Conservation (phyloP, 352 stramenopile genomes). For the Phytophthora tubulina region DNA sequence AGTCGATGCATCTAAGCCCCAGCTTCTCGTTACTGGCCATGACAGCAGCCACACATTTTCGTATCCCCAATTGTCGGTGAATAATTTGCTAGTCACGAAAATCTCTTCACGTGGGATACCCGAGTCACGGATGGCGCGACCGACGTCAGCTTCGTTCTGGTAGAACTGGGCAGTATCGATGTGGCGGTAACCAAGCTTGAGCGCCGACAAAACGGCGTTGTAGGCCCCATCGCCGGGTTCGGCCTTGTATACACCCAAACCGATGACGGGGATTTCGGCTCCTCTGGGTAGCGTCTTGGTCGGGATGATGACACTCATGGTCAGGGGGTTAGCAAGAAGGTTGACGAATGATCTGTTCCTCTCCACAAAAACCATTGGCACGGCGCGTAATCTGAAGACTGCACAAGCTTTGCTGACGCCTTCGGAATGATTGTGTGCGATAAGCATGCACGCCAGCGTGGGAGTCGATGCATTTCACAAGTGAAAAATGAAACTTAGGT, state of each 20-base stretch:
- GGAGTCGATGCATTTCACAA: not conserved
- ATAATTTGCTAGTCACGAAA: slow-evolving; percentile 88
- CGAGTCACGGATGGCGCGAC: slow-evolving; percentile 68
- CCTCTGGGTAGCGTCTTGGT: slow-evolving; percentile 54
- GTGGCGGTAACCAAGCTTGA: slow-evolving; percentile 85
- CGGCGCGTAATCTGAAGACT: not conserved
- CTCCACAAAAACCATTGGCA: not conserved
- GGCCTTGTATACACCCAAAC: slow-evolving; percentile 64
- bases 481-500: not conserved
- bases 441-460: not conserved
- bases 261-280: slow-evolving; percentile 49
- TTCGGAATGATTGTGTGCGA: slow-evolving; percentile 5
- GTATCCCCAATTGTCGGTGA: slow-evolving; percentile 64
- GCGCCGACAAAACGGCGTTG: slow-evolving; percentile 52
- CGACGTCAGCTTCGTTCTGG: slow-evolving; percentile 87
- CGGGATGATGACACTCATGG: slow-evolving; percentile 14
- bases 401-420: not conserved
- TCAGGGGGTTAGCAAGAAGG: not conserved
- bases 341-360: slow-evolving; percentile 2
- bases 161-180: slow-evolving; percentile 91
- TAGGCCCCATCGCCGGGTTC: slow-evolving; percentile 56
- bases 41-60: slow-evolving; percentile 57
- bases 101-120: slow-evolving; percentile 70
- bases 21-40: slow-evolving; percentile 60
- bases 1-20: slow-evolving; percentile 78